Conservation (phyloP, 129 eudicot species). For the Chrysanthemum seticuspe region DNA sequence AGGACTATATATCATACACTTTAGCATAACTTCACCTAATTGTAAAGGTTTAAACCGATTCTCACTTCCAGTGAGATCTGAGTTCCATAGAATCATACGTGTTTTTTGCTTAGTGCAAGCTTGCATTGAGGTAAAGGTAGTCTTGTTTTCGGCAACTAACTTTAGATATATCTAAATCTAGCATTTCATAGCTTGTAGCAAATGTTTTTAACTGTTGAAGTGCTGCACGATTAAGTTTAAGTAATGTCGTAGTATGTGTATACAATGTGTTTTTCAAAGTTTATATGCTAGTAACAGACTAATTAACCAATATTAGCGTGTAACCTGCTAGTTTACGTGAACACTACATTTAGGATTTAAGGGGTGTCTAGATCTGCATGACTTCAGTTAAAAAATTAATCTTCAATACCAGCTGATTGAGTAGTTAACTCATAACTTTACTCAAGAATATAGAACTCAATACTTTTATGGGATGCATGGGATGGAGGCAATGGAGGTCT, state of each 20-base stretch:
- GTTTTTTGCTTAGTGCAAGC: conserved; percentile 10
- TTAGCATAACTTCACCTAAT: not conserved
- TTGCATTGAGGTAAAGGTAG: conserved; percentile 14
- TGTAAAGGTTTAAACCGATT: conserved; percentile 2
- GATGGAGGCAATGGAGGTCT: not conserved
- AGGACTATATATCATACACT: not conserved
- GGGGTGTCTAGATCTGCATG: conserved; percentile 6
- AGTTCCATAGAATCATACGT: conserved; percentile 8
- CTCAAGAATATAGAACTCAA: too few species aligned
- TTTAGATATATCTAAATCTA: not conserved
- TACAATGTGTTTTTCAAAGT: not conserved
- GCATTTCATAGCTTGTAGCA: not conserved
- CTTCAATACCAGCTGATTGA: too few species aligned
- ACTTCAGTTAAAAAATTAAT: not conserved
- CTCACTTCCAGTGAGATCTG: not conserved
- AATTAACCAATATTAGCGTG: not conserved
- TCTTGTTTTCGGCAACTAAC: conserved; percentile 1
- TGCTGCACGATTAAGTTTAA: not conserved
- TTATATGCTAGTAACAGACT: not conserved
- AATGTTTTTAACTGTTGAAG: not conserved
- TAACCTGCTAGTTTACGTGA: not conserved
- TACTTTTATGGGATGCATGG: not conserved
- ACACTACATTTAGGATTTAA: not conserved
- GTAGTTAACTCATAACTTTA: too few species aligned
- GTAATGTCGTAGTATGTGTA: not conserved